phyloP scores from a whole-genome alignment of 1,284 basidiomycete species.

The Leccinum subspadiceum region DNA sequence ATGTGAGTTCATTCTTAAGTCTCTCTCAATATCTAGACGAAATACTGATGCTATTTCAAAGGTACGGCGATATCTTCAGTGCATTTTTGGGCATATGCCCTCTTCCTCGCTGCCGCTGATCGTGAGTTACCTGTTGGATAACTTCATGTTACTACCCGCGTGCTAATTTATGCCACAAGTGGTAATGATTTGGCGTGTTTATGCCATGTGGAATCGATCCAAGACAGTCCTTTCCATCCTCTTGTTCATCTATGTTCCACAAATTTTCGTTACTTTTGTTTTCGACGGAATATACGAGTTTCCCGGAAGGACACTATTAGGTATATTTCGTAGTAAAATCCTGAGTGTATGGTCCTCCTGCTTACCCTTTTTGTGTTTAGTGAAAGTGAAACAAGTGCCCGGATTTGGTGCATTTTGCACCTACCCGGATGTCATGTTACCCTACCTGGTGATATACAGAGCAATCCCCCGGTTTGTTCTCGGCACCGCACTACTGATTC shows the following conservation, averaged over 20 bases:
- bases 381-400: neutral
- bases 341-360: neutral
- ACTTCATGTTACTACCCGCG: neutral
- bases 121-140: neutral
- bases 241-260: constrained; percentile 1
- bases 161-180: constrained; percentile 6
- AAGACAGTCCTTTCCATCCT: constrained; percentile 6
- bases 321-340: neutral
- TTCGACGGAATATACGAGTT: constrained; percentile 7
- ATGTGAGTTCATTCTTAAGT: constrained; percentile 2
- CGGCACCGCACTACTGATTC: constrained; percentile 1
- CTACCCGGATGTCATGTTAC: neutral
- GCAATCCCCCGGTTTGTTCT: constrained; percentile 15
- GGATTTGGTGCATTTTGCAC: constrained; percentile 1
- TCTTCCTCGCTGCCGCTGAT: constrained; percentile 15
- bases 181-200: constrained; percentile 17
- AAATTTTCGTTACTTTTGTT: constrained; percentile 2
- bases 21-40: neutral
- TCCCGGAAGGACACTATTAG: constrained; percentile 1
- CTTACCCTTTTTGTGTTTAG: neutral
- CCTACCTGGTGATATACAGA: neutral
- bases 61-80: constrained; percentile 2
- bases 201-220: constrained; percentile 15
- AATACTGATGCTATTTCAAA: neutral
- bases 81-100: constrained; percentile 11